These are phyloP conservation scores for Pleurotus ostreatus DNA, from an alignment of 768 basidiomycete species.

Conservation along the genomic window DNA sequence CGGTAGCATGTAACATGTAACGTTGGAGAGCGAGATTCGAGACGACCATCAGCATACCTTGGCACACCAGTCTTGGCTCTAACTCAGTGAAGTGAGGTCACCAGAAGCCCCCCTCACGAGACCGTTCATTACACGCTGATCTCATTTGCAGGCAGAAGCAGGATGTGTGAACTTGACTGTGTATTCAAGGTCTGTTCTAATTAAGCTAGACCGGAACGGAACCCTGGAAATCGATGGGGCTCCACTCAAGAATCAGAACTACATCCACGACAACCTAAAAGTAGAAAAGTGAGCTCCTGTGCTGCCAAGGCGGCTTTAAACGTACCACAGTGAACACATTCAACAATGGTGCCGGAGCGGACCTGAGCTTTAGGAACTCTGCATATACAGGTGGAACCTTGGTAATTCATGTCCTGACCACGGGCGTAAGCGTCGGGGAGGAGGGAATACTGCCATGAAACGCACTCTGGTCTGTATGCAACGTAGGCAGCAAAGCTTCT, in stretches of 20 bases:
- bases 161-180: neutral
- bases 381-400: slow-evolving; percentile 97
- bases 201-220: no score
- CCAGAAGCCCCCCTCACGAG: no score
- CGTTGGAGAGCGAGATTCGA: no score
- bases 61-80: no score
- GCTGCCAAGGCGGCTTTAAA: slow-evolving; percentile 16
- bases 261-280: slow-evolving; percentile 81
- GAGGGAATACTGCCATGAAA: slow-evolving; percentile 1
- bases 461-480: slow-evolving; percentile 91
- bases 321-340: slow-evolving; percentile 96
- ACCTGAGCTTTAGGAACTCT: slow-evolving; percentile 94
- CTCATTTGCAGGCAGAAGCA: no score
- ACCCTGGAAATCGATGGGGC: no score
- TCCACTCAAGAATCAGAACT: slow-evolving; percentile 72
- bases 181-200: no score
- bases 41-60: no score
- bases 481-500: slow-evolving; percentile 94
- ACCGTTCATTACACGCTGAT: no score
- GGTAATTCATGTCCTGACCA: slow-evolving; percentile 94
- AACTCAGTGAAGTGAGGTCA: no score
- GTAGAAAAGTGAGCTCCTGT: slow-evolving; percentile 11
- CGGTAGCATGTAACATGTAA: no score
- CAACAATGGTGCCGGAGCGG: slow-evolving; percentile 84
- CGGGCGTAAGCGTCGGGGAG: neutral